Percentiles rank a stretch among this genome's conserved stretches.
Conservation (phyloP, 1,284 basidiomycete species). For the Omphalotus olearius region DNA sequence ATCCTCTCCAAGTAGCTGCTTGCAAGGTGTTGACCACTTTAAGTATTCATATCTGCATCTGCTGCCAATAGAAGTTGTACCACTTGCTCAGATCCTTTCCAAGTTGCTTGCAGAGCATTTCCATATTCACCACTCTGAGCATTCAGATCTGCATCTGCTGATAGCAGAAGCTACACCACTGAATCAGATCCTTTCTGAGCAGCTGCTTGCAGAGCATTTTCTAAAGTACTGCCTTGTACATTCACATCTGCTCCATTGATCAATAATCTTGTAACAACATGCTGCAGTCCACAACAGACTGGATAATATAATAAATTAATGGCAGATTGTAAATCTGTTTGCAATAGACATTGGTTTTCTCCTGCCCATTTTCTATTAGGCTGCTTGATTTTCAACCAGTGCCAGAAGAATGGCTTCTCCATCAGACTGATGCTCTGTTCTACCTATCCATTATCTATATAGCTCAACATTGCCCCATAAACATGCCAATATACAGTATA, state of each 20-base stretch:
- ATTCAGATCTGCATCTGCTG: background rate
- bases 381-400: background rate
- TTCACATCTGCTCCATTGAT: slow-evolving; percentile 11
- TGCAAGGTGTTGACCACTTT: background rate
- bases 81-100: background rate
- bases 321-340: too few relatives aligned
- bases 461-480: background rate
- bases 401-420: background rate
- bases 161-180: slow-evolving; percentile 4
- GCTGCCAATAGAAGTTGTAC: background rate
- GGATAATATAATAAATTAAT: background rate
- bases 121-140: slow-evolving; percentile 6
- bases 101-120: slow-evolving; percentile 11
- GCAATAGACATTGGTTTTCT: background rate
- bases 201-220: slow-evolving; percentile 13
- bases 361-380: background rate
- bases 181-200: background rate
- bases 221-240: slow-evolving; percentile 7
- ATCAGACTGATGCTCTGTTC: too few relatives aligned
- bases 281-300: background rate
- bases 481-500: background rate
- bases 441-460: too few relatives aligned
- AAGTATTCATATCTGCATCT: background rate
- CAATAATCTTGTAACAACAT: background rate
- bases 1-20: slow-evolving; percentile 3